Base-by-base conservation (phyloP, 441 rosid species). In the Syzygium syzygioides region DNA sequence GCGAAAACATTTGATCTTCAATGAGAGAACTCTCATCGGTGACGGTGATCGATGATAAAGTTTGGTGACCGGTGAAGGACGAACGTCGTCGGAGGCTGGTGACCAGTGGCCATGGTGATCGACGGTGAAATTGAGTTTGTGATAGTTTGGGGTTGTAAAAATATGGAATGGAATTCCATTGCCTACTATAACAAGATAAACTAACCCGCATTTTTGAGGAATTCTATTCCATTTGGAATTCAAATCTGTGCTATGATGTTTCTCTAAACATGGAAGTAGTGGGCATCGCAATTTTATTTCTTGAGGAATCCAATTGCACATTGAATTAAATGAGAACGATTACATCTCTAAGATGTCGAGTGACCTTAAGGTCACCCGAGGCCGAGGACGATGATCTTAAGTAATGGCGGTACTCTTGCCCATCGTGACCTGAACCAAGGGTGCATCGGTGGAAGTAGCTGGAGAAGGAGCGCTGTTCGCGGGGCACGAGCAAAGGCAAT, bases 31-130 rank as follows among this genome's bases (percentile, higher is more conserved):
- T n/a, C 7, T n/a, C 37, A 14, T 62, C 2, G 3, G 17, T 28
- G 32, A 60, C 2, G 14, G 60, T 15, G 9, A 1, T 3, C 11
- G 37, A 64, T 62, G 7, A 10, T 3, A 19, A 62, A 62, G 34
- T 62, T 62, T 7, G 71, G 15, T n/a, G 20, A n/a, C 37, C 3
- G 4, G 4, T 1, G 34, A 30, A 4, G 9, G 56, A 17, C 1
- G 20, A 55, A 55, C 20, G 2, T 4, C 1, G 4, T 15, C 2
- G 17, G 34, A 62, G 34, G 20, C 1, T 4, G 19, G 32, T 2
- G 9, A 14, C 4, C 4, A 0, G 30, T 7, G 71, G 34, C 34
- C 2, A 2, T 14, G 18, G 34, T 2, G 2, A 3, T n/a, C 6
- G 10, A 10, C 1, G 71, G 37, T n/a, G 71, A 4, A 64, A 64